Percentiles rank a stretch among this genome's conserved stretches.
These are phyloP conservation scores for Scutellaria baicalensis DNA, from an alignment of 257 asterid genomes.

Conservation along the genomic window DNA sequence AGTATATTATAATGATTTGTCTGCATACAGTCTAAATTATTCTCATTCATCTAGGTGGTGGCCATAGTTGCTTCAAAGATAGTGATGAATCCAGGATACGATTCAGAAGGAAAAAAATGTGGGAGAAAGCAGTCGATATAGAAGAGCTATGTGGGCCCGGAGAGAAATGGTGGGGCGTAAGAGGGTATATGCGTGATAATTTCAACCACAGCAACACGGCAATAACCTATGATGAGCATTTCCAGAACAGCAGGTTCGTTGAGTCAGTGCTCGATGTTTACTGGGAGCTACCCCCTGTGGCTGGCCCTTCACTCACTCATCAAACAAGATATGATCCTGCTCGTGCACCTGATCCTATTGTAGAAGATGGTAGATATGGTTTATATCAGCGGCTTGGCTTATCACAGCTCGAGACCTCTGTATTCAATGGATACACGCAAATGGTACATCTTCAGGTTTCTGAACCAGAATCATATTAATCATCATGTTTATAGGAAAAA, in stretches of 20 bases:
- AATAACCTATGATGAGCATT: constrained; percentile 57
- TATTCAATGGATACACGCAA: constrained; percentile 89
- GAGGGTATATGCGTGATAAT: constrained; percentile 81
- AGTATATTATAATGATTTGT: neutral
- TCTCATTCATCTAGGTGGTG: constrained; percentile 57
- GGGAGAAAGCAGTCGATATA: constrained; percentile 78
- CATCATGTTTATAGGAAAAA: neutral
- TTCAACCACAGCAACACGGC: constrained; percentile 84
- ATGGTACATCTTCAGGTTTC: constrained; percentile 91
- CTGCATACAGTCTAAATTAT: neutral
- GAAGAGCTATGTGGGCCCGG: constrained; percentile 87
- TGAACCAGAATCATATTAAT: constrained; percentile 31
- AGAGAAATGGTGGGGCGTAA: constrained; percentile 98
- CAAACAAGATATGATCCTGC: constrained; percentile 94
- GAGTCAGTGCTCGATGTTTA: constrained; percentile 79
- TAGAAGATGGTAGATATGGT: constrained; percentile 79
- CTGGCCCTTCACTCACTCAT: constrained; percentile 95
- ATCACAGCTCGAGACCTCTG: constrained; percentile 53
- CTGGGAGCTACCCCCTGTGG: constrained; percentile 96
- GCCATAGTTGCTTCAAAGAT: constrained; percentile 88
- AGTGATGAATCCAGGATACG: constrained; percentile 85
- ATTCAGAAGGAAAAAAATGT: constrained; percentile 55
- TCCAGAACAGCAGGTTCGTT: constrained; percentile 78
- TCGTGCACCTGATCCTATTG: constrained; percentile 61
- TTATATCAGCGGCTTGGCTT: constrained; percentile 68